Evolutionary conservation across 2,329 filamentous ascomycete genomes (phyloP), one percentile per base, ranked within the genome.

Genomic region (Neonectria hederae): DNA sequence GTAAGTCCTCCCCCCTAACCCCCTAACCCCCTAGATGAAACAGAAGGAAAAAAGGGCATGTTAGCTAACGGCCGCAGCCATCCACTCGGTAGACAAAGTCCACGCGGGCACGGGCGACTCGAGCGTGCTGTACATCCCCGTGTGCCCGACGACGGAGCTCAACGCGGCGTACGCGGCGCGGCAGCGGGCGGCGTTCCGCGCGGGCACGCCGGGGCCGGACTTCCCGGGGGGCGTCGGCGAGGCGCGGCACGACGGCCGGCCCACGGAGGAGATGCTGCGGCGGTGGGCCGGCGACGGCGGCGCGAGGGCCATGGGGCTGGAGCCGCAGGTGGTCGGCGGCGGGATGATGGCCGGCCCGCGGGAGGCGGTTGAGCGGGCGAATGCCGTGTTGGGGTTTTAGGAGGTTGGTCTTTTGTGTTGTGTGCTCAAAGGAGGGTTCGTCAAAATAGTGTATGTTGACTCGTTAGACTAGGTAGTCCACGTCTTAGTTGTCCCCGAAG

Each of bases 91-190:
- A 0, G 94, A 97, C 79, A 90, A 88, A 69, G 83, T 89, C 1
- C 94, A 97, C 75, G 78, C 78, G 1, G 95, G 94, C 1, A 83
- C 80, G 2, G 78, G 82, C 0, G 94, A 97, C 77, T 93, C 92
- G 0, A 94, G 90, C 70, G 94, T 97, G 0, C 74, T 97, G 64
- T 97, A 97, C 74, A 97, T 97, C 59, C 94, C 94, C 0, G 90
- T 92, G 0, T 96, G 92, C 59, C 94, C 94, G 0, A 84, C 93
- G 30, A 97, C 93, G 0, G 87, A 90, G 57, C 80, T 83, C 42
- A 97, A 96, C 72, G 89, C 91, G 0, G 79, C 86, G 22, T 96
- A 94, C 74, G 82, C 95, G 1, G 83, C 80, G 1, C 84, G 87
- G 17, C 93, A 97, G 80, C 86, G 91, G 21, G 83, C 87, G n/a